phyloP scores from a whole-genome alignment of 1,139 yeast species.

The Pichia sp. region DNA sequence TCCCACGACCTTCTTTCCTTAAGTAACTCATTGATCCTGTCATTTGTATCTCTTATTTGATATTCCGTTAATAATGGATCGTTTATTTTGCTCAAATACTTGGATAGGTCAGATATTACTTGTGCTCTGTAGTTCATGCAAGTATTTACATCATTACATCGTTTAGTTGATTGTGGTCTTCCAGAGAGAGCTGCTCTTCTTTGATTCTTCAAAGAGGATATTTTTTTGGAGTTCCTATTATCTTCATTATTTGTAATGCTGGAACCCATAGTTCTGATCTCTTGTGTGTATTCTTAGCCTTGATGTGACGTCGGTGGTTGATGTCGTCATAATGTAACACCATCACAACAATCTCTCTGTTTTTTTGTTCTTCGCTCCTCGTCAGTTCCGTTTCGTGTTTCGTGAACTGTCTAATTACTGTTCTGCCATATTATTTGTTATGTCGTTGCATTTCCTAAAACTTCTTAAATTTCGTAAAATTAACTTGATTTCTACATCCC shows the following conservation, averaged over 20 bases:
- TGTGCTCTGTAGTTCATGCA: conserved; percentile 76
- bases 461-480: not conserved
- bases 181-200: not conserved
- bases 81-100: conserved; percentile 50
- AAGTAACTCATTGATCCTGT: conserved; percentile 60
- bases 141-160: conserved; percentile 40
- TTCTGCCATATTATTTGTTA: too few relatives aligned
- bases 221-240: too few relatives aligned
- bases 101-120: conserved; percentile 59
- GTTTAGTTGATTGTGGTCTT: conserved; percentile 29
- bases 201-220: not conserved
- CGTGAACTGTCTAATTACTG: too few relatives aligned
- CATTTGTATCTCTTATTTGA: conserved; percentile 69
- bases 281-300: too few relatives aligned
- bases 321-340: too few relatives aligned
- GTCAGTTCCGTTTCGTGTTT: too few relatives aligned
- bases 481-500: not conserved
- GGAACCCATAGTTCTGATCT: too few relatives aligned
- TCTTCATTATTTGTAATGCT: too few relatives aligned
- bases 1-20: conserved; percentile 76
- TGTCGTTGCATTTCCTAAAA: not conserved
- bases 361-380: too few relatives aligned
- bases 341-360: too few relatives aligned
- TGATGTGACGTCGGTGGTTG: too few relatives aligned
- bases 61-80: conserved; percentile 52